Percentiles rank a stretch among this genome's conserved stretches.
Conservation (phyloP, 345 rosid species). For the Heritiera littoralis region DNA sequence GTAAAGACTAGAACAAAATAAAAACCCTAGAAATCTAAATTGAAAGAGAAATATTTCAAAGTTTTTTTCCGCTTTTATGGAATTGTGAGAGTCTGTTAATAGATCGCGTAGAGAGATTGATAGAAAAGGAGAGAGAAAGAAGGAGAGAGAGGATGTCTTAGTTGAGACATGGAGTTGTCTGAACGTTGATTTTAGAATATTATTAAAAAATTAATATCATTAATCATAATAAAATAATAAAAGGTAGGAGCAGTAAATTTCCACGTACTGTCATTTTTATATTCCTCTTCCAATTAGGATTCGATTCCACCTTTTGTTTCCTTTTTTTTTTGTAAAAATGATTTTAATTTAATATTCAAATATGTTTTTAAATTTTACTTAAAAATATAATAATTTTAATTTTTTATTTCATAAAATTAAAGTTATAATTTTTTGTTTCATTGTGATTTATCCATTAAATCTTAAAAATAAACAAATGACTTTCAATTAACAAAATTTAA, state of each 20-base stretch:
- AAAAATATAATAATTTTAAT: too few species aligned
- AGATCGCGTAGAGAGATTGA: constrained; percentile 17
- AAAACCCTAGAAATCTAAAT: constrained; percentile 31
- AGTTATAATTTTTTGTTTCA: too few species aligned
- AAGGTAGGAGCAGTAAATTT: neutral
- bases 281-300: neutral
- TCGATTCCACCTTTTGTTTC: neutral
- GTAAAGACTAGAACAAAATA: neutral
- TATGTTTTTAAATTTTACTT: too few species aligned
- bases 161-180: constrained; percentile 13
- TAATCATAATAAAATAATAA: neutral
- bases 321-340: neutral
- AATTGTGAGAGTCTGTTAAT: neutral
- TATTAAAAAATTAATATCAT: neutral
- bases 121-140: constrained; percentile 4
- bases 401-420: neutral
- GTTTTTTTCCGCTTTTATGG: neutral
- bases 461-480: too few species aligned
- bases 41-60: constrained; percentile 3
- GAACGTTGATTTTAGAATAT: constrained; percentile 9
- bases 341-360: neutral
- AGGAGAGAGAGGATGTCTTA: neutral
- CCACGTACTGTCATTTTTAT: neutral
- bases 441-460: too few species aligned
- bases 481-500: too few species aligned